Conservation (phyloP, 2,329 filamentous ascomycete species). For the Septoria linicola region DNA sequence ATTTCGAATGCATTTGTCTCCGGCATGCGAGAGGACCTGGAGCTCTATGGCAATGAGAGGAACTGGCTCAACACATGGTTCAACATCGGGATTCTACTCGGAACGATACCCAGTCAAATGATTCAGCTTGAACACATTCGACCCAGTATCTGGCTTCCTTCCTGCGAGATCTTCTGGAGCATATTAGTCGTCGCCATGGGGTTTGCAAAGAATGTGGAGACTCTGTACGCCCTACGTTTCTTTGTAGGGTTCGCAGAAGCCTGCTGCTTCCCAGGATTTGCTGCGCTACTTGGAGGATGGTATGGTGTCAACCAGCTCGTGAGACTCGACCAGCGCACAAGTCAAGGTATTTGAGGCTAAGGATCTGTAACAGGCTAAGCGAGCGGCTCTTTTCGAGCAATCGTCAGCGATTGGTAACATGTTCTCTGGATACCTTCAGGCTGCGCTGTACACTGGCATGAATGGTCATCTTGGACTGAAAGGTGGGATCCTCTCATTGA, state of each 20-base stretch:
- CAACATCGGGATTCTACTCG: slow-evolving; percentile 20
- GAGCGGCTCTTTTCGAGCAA: slow-evolving; percentile 54
- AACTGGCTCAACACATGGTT: slow-evolving; percentile 21
- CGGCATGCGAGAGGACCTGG: slow-evolving; percentile 43
- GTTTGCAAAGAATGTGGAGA: slow-evolving; percentile 19
- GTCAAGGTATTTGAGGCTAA: background rate
- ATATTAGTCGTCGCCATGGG: slow-evolving; percentile 28
- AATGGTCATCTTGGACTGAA: slow-evolving; percentile 39
- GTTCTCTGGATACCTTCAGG: slow-evolving; percentile 57
- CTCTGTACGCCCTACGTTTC: slow-evolving; percentile 10
- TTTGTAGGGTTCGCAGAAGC: slow-evolving; percentile 12
- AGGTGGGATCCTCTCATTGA: slow-evolving; percentile 53
- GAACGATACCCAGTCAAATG: slow-evolving; percentile 31
- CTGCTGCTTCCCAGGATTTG: slow-evolving; percentile 12
- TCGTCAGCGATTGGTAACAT: slow-evolving; percentile 47
- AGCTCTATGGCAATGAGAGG: slow-evolving; percentile 11
- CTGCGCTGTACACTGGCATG: slow-evolving; percentile 50
- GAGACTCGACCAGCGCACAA: background rate
- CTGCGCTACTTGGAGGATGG: slow-evolving; percentile 16
- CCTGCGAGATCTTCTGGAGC: slow-evolving; percentile 50
- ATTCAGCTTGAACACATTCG: slow-evolving; percentile 49
- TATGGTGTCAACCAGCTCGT: slow-evolving; percentile 12
- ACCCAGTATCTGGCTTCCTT: slow-evolving; percentile 51
- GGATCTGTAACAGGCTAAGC: slow-evolving; percentile 36
- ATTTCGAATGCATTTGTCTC: slow-evolving; percentile 43